Evolutionary conservation across 176 grass and related monocot species (phyloP).

Genomic region (Lolium rigidum): DNA sequence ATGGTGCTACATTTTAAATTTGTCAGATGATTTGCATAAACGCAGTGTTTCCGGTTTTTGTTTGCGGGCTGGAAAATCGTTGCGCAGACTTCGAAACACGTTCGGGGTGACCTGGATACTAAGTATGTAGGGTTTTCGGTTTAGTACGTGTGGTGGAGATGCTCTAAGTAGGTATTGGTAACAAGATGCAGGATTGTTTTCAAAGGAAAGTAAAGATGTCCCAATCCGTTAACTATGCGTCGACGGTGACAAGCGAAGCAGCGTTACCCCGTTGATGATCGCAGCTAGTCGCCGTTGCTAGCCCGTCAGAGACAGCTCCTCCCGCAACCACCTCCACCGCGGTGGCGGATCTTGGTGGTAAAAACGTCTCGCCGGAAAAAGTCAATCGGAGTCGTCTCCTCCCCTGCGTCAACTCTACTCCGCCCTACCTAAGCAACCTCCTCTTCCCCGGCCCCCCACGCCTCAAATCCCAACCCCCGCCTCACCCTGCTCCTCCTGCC

Average conservation of each 20-base stretch:
- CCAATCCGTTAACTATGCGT: slow-evolving; percentile 12
- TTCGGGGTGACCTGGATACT: too few species aligned
- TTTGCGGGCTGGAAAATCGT: too few species aligned
- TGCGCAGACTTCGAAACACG: too few species aligned
- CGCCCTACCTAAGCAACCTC: slow-evolving; percentile 33
- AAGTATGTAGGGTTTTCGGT: too few species aligned
- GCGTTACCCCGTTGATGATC: neutral
- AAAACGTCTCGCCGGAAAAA: slow-evolving; percentile 16
- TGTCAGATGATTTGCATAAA: too few species aligned
- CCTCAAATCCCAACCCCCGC: slow-evolving; percentile 1
- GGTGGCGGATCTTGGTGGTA: neutral
- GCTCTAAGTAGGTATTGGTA: neutral
- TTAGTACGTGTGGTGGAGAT: too few species aligned
- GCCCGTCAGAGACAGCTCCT: neutral
- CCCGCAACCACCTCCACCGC: too few species aligned
- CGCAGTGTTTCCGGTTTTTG: too few species aligned
- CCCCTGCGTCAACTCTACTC: slow-evolving; percentile 40
- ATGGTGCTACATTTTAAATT: too few species aligned
- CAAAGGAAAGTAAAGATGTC: neutral
- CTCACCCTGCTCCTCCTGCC: neutral
- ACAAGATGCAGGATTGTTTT: neutral
- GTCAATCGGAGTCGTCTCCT: slow-evolving; percentile 31
- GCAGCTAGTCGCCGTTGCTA: neutral
- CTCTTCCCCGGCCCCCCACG: neutral
- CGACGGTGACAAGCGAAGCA: neutral